Percentiles rank a stretch among this genome's conserved stretches.
Conservation (phyloP, 1,284 basidiomycete genomes). For the Tilletiopsis washingtonensis region DNA sequence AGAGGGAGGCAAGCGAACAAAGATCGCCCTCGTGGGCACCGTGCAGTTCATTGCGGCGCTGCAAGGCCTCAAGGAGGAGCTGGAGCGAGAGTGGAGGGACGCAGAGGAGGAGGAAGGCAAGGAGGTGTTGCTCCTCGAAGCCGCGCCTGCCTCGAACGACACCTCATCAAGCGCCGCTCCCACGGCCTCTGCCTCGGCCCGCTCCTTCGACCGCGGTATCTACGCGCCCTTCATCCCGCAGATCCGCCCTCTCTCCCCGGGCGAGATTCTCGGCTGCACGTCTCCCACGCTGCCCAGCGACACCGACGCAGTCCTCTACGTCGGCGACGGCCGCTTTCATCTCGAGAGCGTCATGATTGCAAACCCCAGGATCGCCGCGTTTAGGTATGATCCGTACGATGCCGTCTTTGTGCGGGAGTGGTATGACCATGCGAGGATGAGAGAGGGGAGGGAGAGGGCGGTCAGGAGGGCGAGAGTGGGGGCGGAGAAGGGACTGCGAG, state of each 20-base stretch:
- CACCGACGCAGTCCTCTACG: conserved; percentile 55
- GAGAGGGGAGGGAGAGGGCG: conserved; percentile 62
- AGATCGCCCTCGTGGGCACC: conserved; percentile 42
- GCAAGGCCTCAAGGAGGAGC: conserved; percentile 28
- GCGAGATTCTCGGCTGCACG: conserved; percentile 94
- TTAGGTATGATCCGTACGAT: conserved; percentile 96
- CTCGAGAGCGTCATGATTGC: conserved; percentile 98
- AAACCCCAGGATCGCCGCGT: conserved; percentile 89
- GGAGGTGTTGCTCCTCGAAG: conserved; percentile 5
- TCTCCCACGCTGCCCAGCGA: conserved; percentile 62
- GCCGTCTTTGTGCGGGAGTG: conserved; percentile 90
- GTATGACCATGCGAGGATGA: conserved; percentile 86
- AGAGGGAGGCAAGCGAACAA: conserved; percentile 11
- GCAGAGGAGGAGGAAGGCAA: conserved; percentile 2
- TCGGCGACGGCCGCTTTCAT: conserved; percentile 97
- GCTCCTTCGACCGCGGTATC: conserved; percentile 15
- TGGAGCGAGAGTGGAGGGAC: too few species aligned
- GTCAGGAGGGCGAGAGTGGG: conserved; percentile 52
- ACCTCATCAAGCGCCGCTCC: neutral
- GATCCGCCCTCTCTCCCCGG: conserved; percentile 85
- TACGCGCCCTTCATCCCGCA: conserved; percentile 61
- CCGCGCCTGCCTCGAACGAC: neutral
- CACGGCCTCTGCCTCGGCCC: neutral
- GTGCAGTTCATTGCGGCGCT: conserved; percentile 46
- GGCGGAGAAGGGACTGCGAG: too few species aligned